Evolutionary conservation across 306 rosid genomes (phyloP), one percentile per base, ranked within the genome.

Genomic region (Vicia villosa): DNA sequence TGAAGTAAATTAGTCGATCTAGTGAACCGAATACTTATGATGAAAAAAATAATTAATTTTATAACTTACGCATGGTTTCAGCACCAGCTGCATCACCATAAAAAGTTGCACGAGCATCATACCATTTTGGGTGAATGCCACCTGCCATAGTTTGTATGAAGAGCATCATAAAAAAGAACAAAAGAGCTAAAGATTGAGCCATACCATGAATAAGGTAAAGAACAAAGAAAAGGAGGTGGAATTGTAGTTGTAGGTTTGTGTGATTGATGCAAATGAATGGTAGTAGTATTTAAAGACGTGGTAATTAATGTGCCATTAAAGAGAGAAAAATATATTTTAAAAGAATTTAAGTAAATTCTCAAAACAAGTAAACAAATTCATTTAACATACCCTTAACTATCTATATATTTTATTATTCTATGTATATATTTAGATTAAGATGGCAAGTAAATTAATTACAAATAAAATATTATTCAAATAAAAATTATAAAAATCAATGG

Each of bases 61-160:
- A 13, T 28, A 63, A 17, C 95, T 86, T 82, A 89, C 92, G 38
- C 98, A 92, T 92, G 63, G 98, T 89, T 34, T 73, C 95, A 36
- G 45, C 59, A 24, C 96, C 92, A 0, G 1, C 0, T 74, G 82
- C 73, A 74, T 86, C 95, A 1, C 96, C 96, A 26, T 89, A 87
- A 37, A 92, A 92, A 16, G 96, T 92, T 66, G 98, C 96, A 63
- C 19, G 86, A 0, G 88, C 98, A 45, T 74, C 68, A 0, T 68
- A n/a, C 92, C 92, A 92, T 6, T 0, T 28, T 5, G 1, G 3
- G 19, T 26, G 63, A 62, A 21, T 34, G 40, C n/a, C 57, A 5
- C n/a, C 4, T 22, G 70, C 11, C 46, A 54, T 69, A 47, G 47
- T 77, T 19, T 47, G 73, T n/a, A 45, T 17, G 2, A 72, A 37